Conservation (phyloP, 768 basidiomycete genomes). For the Russula sp. region DNA sequence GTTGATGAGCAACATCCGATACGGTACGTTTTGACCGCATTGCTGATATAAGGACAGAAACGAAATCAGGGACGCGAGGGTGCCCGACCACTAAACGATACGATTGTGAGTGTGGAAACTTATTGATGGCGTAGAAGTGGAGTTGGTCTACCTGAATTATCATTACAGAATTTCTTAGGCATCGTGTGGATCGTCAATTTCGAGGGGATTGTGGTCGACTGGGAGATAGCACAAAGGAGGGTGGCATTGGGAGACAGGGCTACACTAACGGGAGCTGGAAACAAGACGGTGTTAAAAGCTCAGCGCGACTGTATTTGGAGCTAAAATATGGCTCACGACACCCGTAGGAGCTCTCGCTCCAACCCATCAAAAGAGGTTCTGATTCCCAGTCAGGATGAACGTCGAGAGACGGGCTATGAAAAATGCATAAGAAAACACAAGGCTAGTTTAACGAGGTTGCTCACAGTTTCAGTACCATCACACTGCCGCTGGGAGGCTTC, state of each 20-base stretch:
- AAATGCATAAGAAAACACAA: neutral
- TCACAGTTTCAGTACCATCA: slow-evolving; percentile 24
- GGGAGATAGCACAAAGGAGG: slow-evolving; percentile 53
- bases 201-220: slow-evolving; percentile 16
- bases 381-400: slow-evolving; percentile 19
- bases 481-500: slow-evolving; percentile 16
- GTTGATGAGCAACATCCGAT: slow-evolving; percentile 56
- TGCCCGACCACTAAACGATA: slow-evolving; percentile 7
- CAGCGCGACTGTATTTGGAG: neutral
- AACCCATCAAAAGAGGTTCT: slow-evolving; percentile 24
- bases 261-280: slow-evolving; percentile 56
- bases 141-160: slow-evolving; percentile 26
- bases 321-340: slow-evolving; percentile 13
- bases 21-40: slow-evolving; percentile 53
- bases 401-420: slow-evolving; percentile 19
- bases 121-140: slow-evolving; percentile 5
- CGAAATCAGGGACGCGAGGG: slow-evolving; percentile 27
- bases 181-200: slow-evolving; percentile 25
- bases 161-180: slow-evolving; percentile 10
- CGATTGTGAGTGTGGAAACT: slow-evolving; percentile 6
- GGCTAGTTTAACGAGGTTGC: neutral
- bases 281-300: neutral
- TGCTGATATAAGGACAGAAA: slow-evolving; percentile 38
- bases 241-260: slow-evolving; percentile 56
- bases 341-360: slow-evolving; percentile 22